These are phyloP conservation scores for Avena sativa DNA, from an alignment of 176 grass and related monocot genomes.

Conservation along the genomic window DNA sequence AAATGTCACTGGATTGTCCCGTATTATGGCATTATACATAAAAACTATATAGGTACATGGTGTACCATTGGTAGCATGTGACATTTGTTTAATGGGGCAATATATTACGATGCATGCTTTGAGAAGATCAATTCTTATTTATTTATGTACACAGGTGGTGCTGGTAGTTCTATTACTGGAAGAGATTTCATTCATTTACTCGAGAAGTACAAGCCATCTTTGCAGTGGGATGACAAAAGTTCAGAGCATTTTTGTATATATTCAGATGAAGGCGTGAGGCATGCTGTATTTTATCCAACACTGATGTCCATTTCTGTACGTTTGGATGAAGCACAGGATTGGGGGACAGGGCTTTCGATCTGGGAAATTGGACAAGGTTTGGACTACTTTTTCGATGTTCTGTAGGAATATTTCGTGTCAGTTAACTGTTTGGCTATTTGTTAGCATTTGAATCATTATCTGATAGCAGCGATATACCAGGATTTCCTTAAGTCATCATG, in stretches of 20 bases:
- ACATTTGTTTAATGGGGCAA: background rate
- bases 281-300: conserved; percentile 89
- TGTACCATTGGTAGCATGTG: conserved; percentile 16
- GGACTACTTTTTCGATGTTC: conserved; percentile 88
- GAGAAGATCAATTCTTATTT: conserved; percentile 26
- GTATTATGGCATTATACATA: conserved; percentile 16
- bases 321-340: conserved; percentile 72
- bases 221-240: conserved; percentile 82
- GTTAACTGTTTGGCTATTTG: conserved; percentile 6
- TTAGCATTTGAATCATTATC: conserved; percentile 29
- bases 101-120: conserved; percentile 31
- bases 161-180: conserved; percentile 70
- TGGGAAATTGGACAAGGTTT: conserved; percentile 97
- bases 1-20: conserved; percentile 33
- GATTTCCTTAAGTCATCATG: conserved; percentile 1
- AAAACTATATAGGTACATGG: conserved; percentile 20
- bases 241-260: conserved; percentile 87
- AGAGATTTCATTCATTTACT: conserved; percentile 75
- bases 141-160: conserved; percentile 52
- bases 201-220: conserved; percentile 75
- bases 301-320: conserved; percentile 73
- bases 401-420: conserved; percentile 50
- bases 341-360: conserved; percentile 78
- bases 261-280: conserved; percentile 62
- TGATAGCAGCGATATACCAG: conserved; percentile 15